Conservation (phyloP, 1,284 basidiomycete species). For the Cryptococcus hybrid region DNA sequence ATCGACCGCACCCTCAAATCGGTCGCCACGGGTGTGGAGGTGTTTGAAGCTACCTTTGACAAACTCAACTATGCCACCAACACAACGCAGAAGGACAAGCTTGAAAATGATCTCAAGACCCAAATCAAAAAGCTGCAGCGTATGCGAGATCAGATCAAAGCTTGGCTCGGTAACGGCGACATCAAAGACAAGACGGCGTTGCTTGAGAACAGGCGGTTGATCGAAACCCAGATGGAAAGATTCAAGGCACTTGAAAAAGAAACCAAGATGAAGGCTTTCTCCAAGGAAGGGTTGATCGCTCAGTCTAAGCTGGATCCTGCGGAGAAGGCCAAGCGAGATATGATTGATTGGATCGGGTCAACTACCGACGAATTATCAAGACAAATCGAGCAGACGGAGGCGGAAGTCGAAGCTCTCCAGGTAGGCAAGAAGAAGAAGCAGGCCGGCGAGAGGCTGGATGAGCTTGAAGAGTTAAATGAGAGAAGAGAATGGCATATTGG, state of each 20-base stretch:
- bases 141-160: constrained; percentile 98
- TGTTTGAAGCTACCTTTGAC: constrained; percentile 92
- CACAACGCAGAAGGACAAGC: constrained; percentile 90
- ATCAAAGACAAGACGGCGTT: constrained; percentile 98
- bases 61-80: constrained; percentile 94
- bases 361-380: constrained; percentile 90
- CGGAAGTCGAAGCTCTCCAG: constrained; percentile 81
- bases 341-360: constrained; percentile 78
- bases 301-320: constrained; percentile 93
- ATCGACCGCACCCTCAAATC: constrained; percentile 96
- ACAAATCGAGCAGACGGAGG: constrained; percentile 92
- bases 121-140: constrained; percentile 99
- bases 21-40: constrained; percentile 87
- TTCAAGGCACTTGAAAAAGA: constrained; percentile 99
- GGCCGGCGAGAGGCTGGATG: constrained; percentile 66
- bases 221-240: constrained; percentile 99
- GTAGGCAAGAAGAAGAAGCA: constrained; percentile 67
- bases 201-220: constrained; percentile 89
- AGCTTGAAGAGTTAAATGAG: constrained; percentile 88
- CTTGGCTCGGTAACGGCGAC: constrained; percentile 96
- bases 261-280: constrained; percentile 99
- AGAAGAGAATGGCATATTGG: constrained; percentile 94
- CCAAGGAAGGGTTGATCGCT: constrained; percentile 95
- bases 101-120: constrained; percentile 90
- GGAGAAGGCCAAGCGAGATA: constrained; percentile 93